Evolutionary conservation across 495 filamentous ascomycete species (phyloP).

Genomic region (Lichina pygmaea): DNA sequence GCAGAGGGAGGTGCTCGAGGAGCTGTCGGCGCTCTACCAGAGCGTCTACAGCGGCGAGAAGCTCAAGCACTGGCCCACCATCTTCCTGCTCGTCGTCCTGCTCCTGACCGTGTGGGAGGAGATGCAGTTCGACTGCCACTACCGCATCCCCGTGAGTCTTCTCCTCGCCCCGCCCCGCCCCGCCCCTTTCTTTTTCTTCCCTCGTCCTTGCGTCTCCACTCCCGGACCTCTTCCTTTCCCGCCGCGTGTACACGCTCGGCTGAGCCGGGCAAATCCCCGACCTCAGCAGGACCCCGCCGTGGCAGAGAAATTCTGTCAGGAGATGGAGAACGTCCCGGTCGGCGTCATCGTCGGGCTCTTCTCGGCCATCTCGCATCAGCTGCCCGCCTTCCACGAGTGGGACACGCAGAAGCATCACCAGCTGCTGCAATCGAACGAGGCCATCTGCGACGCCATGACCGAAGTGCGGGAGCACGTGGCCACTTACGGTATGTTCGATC

Average conservation of each 20-base stretch:
- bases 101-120: slow-evolving; percentile 83
- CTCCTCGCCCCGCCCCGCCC: neutral
- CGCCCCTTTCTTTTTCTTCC: neutral
- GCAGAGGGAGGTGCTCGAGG: slow-evolving; percentile 79
- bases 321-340: slow-evolving; percentile 85
- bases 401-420: slow-evolving; percentile 71
- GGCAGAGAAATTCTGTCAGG: slow-evolving; percentile 73
- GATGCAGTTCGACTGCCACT: slow-evolving; percentile 92
- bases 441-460: slow-evolving; percentile 80
- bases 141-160: slow-evolving; percentile 38
- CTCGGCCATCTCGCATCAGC: slow-evolving; percentile 83
- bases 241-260: neutral
- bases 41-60: slow-evolving; percentile 85
- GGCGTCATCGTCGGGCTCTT: slow-evolving; percentile 86
- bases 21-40: slow-evolving; percentile 68
- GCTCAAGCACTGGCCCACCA: slow-evolving; percentile 90
- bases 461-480: slow-evolving; percentile 72
- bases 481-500: slow-evolving; percentile 46
- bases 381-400: slow-evolving; percentile 75
- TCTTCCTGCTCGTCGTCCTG: slow-evolving; percentile 81
- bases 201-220: neutral
- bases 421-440: slow-evolving; percentile 58
- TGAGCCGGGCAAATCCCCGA: no score
- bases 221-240: neutral
- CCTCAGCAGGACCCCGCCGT: slow-evolving; percentile 31